Conservation (phyloP, 257 asterid genomes). For the Henckelia pumila region DNA sequence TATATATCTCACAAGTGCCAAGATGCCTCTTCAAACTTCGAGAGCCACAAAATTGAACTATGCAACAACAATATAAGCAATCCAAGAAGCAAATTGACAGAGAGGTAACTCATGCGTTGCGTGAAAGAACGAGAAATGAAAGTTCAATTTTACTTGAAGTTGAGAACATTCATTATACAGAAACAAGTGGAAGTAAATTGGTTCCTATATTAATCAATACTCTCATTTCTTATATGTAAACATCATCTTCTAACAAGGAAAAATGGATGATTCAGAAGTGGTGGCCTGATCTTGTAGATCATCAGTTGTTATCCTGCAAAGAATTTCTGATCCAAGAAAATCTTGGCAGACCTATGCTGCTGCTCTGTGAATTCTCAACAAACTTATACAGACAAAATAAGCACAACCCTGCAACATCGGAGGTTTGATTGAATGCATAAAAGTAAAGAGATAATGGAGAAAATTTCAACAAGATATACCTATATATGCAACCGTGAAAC, state of each 20-base stretch:
- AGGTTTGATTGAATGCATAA: too few relatives aligned
- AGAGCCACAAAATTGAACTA: background rate
- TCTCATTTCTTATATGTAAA: background rate
- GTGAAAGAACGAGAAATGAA: background rate
- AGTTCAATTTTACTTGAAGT: too few relatives aligned
- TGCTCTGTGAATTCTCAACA: conserved; percentile 46
- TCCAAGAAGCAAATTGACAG: background rate
- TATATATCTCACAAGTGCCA: too few relatives aligned
- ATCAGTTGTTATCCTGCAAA: conserved; percentile 40
- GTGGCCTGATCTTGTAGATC: conserved; percentile 17
- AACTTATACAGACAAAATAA: conserved; percentile 66
- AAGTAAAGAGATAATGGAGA: too few relatives aligned
- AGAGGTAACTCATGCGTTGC: background rate
- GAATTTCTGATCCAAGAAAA: conserved; percentile 38
- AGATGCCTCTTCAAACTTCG: too few relatives aligned
- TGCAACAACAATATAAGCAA: background rate
- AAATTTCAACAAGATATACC: too few relatives aligned
- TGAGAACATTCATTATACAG: too few relatives aligned
- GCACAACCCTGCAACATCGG: conserved; percentile 62
- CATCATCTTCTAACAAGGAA: background rate
- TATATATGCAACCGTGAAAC: conserved; percentile 77
- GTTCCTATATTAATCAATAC: background rate
- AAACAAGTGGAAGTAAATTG: background rate
- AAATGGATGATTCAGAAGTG: too few relatives aligned
- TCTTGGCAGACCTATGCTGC: conserved; percentile 39